Percentiles rank a stretch among this genome's conserved stretches.
Conservation (phyloP, 2,329 filamentous ascomycete genomes). For the Exophiala bonariae region DNA sequence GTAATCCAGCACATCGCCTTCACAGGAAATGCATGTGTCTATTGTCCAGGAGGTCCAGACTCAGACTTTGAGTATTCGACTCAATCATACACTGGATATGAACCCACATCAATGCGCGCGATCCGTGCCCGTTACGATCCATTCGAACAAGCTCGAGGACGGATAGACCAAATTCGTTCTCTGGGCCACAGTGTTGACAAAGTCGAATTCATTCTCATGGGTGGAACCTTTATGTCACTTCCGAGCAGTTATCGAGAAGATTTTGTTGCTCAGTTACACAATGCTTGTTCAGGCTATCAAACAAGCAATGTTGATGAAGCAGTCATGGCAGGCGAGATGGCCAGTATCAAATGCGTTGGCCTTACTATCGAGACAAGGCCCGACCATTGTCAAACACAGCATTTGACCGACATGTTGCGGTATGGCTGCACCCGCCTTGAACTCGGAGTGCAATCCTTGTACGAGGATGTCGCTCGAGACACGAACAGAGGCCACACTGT, state of each 20-base stretch:
- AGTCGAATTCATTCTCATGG: constrained; percentile 99
- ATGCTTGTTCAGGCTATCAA: constrained; percentile 93
- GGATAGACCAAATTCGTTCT: constrained; percentile 94
- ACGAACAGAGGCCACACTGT: constrained; percentile 97
- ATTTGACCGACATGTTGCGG: constrained; percentile 92
- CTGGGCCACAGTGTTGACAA: constrained; percentile 97
- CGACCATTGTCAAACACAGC: constrained; percentile 95
- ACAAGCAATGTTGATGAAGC: constrained; percentile 94
- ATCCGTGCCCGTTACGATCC: constrained; percentile 97
- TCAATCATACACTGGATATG: constrained; percentile 97
- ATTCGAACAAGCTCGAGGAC: constrained; percentile 92
- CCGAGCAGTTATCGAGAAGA: constrained; percentile 84
- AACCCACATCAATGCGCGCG: constrained; percentile 96
- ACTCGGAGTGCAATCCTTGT: constrained; percentile 92
- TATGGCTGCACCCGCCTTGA: constrained; percentile 96
- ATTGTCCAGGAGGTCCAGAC: constrained; percentile 95
- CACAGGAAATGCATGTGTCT: constrained; percentile 93
- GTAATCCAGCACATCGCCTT: constrained; percentile 75
- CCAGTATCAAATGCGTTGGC: constrained; percentile 94
- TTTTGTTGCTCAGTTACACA: constrained; percentile 95
- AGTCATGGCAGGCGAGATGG: constrained; percentile 91
- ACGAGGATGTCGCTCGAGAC: constrained; percentile 97
- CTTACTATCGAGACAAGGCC: constrained; percentile 98
- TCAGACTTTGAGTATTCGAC: constrained; percentile 99
- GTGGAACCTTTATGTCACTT: constrained; percentile 97